Base-by-base conservation (phyloP, 2,329 filamentous ascomycete species). In the Penicillium glabrum region DNA sequence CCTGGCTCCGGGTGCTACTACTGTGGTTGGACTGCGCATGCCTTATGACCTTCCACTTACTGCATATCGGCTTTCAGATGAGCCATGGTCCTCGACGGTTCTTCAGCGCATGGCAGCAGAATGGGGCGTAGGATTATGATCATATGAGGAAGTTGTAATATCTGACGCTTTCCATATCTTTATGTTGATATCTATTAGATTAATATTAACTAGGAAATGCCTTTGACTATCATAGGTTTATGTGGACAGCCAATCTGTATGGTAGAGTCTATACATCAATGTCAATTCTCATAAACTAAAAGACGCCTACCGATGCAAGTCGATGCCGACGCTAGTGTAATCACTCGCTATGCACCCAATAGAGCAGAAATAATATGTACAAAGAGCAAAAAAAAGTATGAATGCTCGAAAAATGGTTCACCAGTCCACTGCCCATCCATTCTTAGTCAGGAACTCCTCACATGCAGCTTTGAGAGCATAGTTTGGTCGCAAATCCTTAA, bases 361-460 rank as follows among this genome's bases (percentile, higher is more conserved):
- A 24, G 21, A 39, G 27, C 9, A 49, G 51, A 16, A 26, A 35
- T 35, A 33, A n/a, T 33, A 27, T 35, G 16, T 43, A 51, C 31
- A 45, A 33, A 1, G 14, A 37, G 3, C 16, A 29, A 13, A 45
- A n/a, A 4, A 9, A 9, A 23, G 48, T 31, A 35, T 11, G 44
- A 46, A 37, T 35, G 10, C 1, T 11, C 14, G 23, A 19, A 37
- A 8, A 49, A 1, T 5, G 11, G 13, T 16, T 69, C 64, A 96
- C 89, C 90, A 98, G 72, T 97, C 93, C 39, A 90, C 92, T 1
- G 92, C 91, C 90, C 95, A 96, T 10, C 91, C 93, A 67, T 96
- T 97, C 64, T 90, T 80, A 27, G 89, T 83, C 57, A 97, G 78
- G 67, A 96, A 98, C 64, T 95, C 90, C 46, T 90, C 86, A 69